Conservation (phyloP, 208 protist species). For the Zelonia costaricensis region DNA sequence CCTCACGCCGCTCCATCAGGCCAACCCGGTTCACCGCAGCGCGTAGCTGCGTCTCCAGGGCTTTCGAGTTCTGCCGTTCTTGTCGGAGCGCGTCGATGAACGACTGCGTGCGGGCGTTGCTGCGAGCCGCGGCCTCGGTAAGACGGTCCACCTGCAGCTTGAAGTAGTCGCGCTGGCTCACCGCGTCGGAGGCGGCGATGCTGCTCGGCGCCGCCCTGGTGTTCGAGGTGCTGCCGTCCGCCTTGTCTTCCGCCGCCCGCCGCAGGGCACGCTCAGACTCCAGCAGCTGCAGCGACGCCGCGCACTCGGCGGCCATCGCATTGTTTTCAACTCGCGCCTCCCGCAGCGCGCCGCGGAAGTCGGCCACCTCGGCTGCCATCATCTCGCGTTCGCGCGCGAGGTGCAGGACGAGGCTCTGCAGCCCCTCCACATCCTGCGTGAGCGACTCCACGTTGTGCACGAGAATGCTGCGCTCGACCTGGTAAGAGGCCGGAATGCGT, state of each 20-base stretch:
- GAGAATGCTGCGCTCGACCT: constrained; percentile 40
- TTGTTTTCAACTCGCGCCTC: constrained; percentile 18
- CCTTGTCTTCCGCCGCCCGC: constrained; percentile 15
- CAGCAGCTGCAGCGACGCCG: constrained; percentile 22
- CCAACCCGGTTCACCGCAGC: constrained; percentile 37
- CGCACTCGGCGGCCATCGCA: constrained; percentile 20
- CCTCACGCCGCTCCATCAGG: constrained; percentile 25
- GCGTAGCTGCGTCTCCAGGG: constrained; percentile 42
- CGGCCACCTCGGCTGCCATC: constrained; percentile 40
- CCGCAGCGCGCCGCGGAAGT: constrained; percentile 37
- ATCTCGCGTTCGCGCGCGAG: constrained; percentile 37
- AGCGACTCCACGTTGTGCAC: constrained; percentile 51
- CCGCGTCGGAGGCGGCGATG: constrained; percentile 13
- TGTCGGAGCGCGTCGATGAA: constrained; percentile 27
- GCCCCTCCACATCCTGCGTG: constrained; percentile 36
- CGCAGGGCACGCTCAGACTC: constrained; percentile 34
- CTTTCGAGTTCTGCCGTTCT: constrained; percentile 26
- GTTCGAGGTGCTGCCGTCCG: neutral
- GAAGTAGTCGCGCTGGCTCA: constrained; percentile 70
- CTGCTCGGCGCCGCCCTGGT: neutral
- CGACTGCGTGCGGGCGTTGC: constrained; percentile 24
- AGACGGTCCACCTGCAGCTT: constrained; percentile 57
- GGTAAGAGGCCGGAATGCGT: constrained; percentile 26
- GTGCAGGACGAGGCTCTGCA: constrained; percentile 34
- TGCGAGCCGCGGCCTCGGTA: constrained; percentile 13